Base-by-base conservation (phyloP, 2,329 filamentous ascomycete genomes). In the Arthrobotrys iridis region DNA sequence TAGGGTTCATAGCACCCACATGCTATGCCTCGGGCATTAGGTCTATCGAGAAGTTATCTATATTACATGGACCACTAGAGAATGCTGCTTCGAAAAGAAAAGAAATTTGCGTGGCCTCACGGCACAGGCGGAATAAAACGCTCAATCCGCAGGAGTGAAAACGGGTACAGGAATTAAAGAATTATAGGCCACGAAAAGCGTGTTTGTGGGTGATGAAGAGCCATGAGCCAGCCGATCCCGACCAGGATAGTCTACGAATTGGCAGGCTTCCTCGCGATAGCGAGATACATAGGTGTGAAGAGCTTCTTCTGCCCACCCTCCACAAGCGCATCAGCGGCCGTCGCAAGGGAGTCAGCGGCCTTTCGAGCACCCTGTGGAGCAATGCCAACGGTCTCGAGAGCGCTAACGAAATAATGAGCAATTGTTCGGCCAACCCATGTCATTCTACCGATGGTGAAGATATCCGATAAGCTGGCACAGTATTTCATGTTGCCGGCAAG, bases 211-310 rank as follows among this genome's bases (percentile, higher is more conserved):
- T 40, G 26, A 30, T 11, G 35, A 46, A 48, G 35, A 50, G 30
- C n/a, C n/a, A 20, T 22, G 24, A 62, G 41, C 43, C 28, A 2
- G 35, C 48, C 79, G 2, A 24, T n/a, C n/a, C n/a, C n/a, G n/a
- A n/a, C n/a, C n/a, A n/a, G 26, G 11, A 28, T 26, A 15, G 26
- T 22, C 35, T 50, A 72, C 2, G 52, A n/a, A 15, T 59, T 18
- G 7, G 57, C 57, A 2, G 94, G 93, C 87, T 97, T 97, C 84
- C 92, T 89, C 76, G 89, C 94, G 73, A 97, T 88, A 92, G 97
- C 97, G 81, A 98, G 85, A 84, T 97, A 97, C 94, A 98, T 98
- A 67, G 94, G 94, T 0, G 94, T 98, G 84, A 98, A 98, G n/a
- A 98, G 87, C 83, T 96, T 91, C 85, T 93, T 87, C 82, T 70